phyloP scores from a whole-genome alignment of 176 grass and related monocot species.

The Elymus sibiricus region DNA sequence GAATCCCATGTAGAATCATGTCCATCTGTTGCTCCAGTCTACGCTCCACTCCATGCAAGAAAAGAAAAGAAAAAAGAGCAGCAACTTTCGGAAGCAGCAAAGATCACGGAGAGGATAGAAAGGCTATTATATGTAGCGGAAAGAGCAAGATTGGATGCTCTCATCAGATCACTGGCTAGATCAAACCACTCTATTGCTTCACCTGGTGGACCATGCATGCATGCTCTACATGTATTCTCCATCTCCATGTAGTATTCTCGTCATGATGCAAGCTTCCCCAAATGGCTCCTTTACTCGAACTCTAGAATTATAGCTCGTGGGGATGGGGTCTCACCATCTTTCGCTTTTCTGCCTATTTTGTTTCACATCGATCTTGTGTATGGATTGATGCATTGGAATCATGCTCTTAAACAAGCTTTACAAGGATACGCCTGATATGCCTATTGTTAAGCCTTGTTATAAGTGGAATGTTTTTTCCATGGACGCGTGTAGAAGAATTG shows the following conservation, averaged over 20 bases:
- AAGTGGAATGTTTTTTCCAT: not conserved
- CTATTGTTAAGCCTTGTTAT: not conserved
- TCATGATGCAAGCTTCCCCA: conserved; percentile 43
- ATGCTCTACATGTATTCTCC: conserved; percentile 22
- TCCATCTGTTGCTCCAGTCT: not conserved
- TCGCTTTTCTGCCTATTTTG: conserved; percentile 29
- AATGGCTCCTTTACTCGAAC: conserved; percentile 23
- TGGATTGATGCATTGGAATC: not conserved
- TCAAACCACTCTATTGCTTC: not conserved
- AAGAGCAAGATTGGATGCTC: conserved; percentile 5
- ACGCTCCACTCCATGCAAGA: not conserved
- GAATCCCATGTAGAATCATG: conserved; percentile 3
- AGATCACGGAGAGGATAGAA: not conserved
- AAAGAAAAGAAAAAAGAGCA: not conserved
- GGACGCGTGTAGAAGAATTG: too few relatives aligned
- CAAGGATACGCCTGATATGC: not conserved
- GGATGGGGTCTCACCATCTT: not conserved
- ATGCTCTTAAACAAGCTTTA: not conserved
- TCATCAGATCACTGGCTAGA: not conserved
- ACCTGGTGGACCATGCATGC: conserved; percentile 9
- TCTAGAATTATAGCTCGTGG: not conserved
- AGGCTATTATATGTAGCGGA: not conserved
- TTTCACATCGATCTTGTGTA: not conserved
- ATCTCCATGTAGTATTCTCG: conserved; percentile 29
- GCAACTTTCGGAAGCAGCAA: conserved; percentile 23